Evolutionary conservation across 192 early-diverging fungal genomes (phyloP).

Genomic region (Pilobolus umbonatus): DNA sequence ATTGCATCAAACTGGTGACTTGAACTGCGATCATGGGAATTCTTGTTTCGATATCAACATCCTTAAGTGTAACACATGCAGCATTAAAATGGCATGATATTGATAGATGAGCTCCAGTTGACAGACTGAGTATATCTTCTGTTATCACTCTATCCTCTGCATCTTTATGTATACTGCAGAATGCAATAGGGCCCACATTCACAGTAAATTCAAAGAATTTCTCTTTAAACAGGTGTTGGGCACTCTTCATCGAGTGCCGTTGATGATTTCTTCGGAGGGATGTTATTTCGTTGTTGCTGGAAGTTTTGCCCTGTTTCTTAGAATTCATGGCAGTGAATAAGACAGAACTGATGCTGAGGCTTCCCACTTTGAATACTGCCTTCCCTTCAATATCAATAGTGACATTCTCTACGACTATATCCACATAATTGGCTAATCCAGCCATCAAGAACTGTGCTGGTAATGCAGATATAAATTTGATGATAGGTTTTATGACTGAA

Average conservation of each 20-base stretch:
- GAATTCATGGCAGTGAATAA: constrained; percentile 15
- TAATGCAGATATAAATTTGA: constrained; percentile 34
- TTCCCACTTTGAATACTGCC: constrained; percentile 14
- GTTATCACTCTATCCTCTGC: neutral
- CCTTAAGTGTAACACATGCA: constrained; percentile 34
- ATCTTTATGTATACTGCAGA: neutral
- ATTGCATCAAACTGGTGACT: constrained; percentile 13
- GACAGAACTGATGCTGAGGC: constrained; percentile 18
- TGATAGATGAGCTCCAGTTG: constrained; percentile 13
- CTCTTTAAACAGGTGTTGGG: constrained; percentile 36
- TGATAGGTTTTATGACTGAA: constrained; percentile 31
- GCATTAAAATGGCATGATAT: constrained; percentile 38
- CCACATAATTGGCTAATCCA: constrained; percentile 36
- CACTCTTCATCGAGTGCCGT: constrained; percentile 35
- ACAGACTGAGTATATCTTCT: constrained; percentile 14
- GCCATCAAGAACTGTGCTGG: constrained; percentile 41
- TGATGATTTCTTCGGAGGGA: constrained; percentile 13
- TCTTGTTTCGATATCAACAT: constrained; percentile 21
- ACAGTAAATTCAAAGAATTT: constrained; percentile 36
- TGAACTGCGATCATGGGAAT: constrained; percentile 15
- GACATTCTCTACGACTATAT: constrained; percentile 23
- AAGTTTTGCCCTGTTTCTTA: neutral
- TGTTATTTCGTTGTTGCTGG: neutral
- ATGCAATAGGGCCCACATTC: constrained; percentile 17
- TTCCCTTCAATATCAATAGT: constrained; percentile 18